Evolutionary conservation across 805 yeast species (phyloP).

Genomic region (Middelhovenomyces tepae): DNA sequence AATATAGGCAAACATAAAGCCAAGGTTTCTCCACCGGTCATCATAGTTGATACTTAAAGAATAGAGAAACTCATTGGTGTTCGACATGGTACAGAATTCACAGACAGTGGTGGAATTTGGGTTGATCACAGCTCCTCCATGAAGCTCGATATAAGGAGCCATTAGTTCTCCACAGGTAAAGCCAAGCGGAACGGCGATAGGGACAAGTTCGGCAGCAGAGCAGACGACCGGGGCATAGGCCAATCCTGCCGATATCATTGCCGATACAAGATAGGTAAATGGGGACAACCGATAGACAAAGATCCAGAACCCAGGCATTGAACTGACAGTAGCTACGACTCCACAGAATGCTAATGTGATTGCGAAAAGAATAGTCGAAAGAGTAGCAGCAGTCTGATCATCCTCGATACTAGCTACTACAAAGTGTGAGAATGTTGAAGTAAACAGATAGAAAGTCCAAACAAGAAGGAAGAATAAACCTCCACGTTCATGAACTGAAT

Average conservation of each 20-base stretch:
- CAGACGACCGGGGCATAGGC: constrained; percentile 43
- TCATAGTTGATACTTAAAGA: constrained; percentile 24
- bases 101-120: constrained; percentile 44
- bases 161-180: constrained; percentile 51
- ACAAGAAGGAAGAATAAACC: constrained; percentile 30
- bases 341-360: constrained; percentile 56
- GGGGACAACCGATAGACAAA: constrained; percentile 68
- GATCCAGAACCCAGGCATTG: constrained; percentile 74
- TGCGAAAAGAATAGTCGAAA: constrained; percentile 44
- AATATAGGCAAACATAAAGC: constrained; percentile 44
- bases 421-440: constrained; percentile 28
- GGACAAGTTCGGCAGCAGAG: constrained; percentile 38
- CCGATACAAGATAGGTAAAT: constrained; percentile 56
- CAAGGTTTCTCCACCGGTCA: constrained; percentile 49
- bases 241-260: constrained; percentile 38
- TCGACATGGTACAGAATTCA: constrained; percentile 46
- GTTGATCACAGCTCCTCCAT: constrained; percentile 43
- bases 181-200: constrained; percentile 46
- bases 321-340: constrained; percentile 43
- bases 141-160: constrained; percentile 26
- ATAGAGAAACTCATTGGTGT: constrained; percentile 52
- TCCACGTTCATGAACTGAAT: constrained; percentile 35
- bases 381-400: constrained; percentile 52
- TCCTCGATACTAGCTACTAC: constrained; percentile 48
- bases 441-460: constrained; percentile 38